A percentile compares a stretch with the other conserved stretches of the same genome.
Evolutionary conservation across 371 early-diverging fungal genomes (phyloP).

Genomic region (Mucor sp.): DNA sequence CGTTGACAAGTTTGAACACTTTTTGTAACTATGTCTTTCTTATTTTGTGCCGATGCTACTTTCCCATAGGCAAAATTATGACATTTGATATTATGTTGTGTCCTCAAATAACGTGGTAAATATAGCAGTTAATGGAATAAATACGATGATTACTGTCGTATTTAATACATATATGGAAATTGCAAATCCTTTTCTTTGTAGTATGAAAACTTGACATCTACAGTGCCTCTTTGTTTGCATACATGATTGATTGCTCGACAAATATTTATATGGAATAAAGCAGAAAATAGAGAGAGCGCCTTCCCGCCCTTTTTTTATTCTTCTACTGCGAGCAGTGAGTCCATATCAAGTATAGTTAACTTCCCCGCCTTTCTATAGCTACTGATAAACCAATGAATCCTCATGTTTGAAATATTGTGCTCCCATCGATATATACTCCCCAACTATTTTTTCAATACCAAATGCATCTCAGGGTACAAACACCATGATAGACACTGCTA

Average conservation of each 20-base stretch:
- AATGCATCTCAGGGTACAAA: no score
- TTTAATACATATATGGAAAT: background rate
- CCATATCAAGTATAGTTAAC: background rate
- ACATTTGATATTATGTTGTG: background rate
- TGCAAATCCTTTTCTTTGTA: background rate
- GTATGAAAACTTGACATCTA: background rate
- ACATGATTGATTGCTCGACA: background rate
- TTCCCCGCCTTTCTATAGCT: background rate
- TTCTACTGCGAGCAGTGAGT: background rate
- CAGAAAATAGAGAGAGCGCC: background rate
- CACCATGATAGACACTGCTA: background rate
- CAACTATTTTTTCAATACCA: background rate
- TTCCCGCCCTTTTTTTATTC: background rate
- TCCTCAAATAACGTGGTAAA: background rate
- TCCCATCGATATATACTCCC: background rate
- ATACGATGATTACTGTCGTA: background rate
- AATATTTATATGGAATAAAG: background rate
- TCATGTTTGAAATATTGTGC: background rate
- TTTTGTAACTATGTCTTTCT: background rate
- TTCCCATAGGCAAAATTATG: conserved; percentile 1
- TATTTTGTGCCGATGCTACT: background rate
- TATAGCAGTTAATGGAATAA: background rate
- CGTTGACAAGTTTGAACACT: background rate
- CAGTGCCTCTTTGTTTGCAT: background rate
- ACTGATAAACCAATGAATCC: background rate